Conservation (phyloP, 495 filamentous ascomycete genomes). For the Penicillium odoratum region DNA sequence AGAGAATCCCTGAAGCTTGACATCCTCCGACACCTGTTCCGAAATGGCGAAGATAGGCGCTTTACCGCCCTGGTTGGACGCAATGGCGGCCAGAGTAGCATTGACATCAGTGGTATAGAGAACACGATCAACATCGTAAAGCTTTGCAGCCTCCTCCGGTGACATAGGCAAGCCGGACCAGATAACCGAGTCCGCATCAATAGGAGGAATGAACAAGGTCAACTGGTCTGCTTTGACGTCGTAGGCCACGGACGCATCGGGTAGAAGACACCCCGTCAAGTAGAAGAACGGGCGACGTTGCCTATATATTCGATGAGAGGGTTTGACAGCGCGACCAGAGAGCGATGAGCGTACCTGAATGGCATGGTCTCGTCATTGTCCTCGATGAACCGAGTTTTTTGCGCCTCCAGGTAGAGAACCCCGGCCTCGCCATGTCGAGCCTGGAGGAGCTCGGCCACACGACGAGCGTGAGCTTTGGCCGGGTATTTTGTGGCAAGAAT, state of each 20-base stretch:
- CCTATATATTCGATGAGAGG: slow-evolving; percentile 22
- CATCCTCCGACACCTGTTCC: slow-evolving; percentile 63
- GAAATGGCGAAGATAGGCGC: slow-evolving; percentile 67
- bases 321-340: not conserved
- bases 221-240: slow-evolving; percentile 67
- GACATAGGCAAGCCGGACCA: slow-evolving; percentile 90
- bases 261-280: slow-evolving; percentile 79
- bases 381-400: slow-evolving; percentile 73
- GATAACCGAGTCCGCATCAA: slow-evolving; percentile 87
- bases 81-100: slow-evolving; percentile 52
- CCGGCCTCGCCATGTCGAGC: slow-evolving; percentile 33
- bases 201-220: slow-evolving; percentile 89
- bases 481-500: slow-evolving; percentile 80
- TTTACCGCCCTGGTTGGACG: slow-evolving; percentile 44
- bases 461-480: slow-evolving; percentile 84
- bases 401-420: slow-evolving; percentile 81
- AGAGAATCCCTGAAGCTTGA: slow-evolving; percentile 64
- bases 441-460: slow-evolving; percentile 73
- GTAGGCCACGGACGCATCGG: slow-evolving; percentile 82
- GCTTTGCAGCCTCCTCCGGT: slow-evolving; percentile 65
- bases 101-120: slow-evolving; percentile 70
- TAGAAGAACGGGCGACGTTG: slow-evolving; percentile 96
- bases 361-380: slow-evolving; percentile 78
- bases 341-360: slow-evolving; percentile 58
- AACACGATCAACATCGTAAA: slow-evolving; percentile 83